Conservation (phyloP, 2,329 filamentous ascomycete genomes). For the Alternaria viburni region DNA sequence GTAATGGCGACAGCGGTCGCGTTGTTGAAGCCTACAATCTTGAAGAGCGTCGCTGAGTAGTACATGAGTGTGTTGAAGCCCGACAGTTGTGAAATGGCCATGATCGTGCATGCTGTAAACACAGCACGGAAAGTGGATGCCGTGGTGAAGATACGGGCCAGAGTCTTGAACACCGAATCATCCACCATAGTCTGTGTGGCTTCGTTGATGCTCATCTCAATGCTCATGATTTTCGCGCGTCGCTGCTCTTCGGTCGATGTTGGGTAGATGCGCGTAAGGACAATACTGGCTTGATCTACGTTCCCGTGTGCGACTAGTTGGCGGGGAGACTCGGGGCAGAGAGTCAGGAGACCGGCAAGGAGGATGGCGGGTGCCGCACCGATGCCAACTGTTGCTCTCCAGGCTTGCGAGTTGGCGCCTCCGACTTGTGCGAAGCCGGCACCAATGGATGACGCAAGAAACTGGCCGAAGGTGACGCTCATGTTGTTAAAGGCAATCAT, state of each 20-base stretch:
- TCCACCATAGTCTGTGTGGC: conserved; percentile 38
- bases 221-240: conserved; percentile 32
- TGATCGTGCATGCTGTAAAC: conserved; percentile 45
- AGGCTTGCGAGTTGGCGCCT: conserved; percentile 33
- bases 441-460: conserved; percentile 41
- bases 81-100: conserved; percentile 46
- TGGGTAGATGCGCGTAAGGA: conserved; percentile 45
- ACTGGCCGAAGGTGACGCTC: conserved; percentile 38
- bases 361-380: conserved; percentile 46
- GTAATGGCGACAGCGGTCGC: conserved; percentile 81
- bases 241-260: conserved; percentile 34
- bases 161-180: conserved; percentile 40
- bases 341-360: conserved; percentile 41
- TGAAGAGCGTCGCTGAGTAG: conserved; percentile 55
- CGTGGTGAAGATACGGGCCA: conserved; percentile 43
- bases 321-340: conserved; percentile 47
- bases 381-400: conserved; percentile 48
- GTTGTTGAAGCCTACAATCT: conserved; percentile 74
- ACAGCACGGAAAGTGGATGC: conserved; percentile 44
- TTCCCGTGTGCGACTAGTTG: conserved; percentile 47
- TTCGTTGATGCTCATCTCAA: conserved; percentile 43
- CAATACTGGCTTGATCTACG: conserved; percentile 36
- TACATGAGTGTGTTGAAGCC: conserved; percentile 84
- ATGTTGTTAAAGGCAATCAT: conserved; percentile 49
- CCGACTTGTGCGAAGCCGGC: conserved; percentile 47